phyloP scores from a whole-genome alignment of 139 green algal species.

The Chlorella sp. region DNA sequence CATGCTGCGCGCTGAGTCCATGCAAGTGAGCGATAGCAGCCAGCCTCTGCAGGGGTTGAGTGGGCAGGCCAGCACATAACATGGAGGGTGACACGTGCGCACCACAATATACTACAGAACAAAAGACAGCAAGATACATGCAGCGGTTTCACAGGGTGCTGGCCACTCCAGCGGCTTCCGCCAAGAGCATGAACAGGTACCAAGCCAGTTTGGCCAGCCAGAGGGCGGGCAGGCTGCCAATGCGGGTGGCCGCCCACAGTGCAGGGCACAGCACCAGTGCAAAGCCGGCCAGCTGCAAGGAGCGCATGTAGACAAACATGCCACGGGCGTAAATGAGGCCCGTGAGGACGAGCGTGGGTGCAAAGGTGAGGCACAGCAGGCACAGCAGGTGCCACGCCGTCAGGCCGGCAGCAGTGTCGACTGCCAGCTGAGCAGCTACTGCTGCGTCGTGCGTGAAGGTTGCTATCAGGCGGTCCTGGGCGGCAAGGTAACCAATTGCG shows the following conservation, averaged over 20 bases:
- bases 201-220: conserved; percentile 10
- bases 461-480: neutral
- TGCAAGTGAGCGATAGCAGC: no score
- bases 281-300: conserved; percentile 20
- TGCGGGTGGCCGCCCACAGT: neutral
- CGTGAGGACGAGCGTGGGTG: neutral
- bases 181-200: neutral
- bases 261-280: conserved; percentile 5
- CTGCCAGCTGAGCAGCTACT: neutral
- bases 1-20: no score
- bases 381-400: conserved; percentile 8
- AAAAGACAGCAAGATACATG: no score
- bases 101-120: no score
- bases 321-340: conserved; percentile 10
- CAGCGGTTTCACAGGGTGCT: neutral
- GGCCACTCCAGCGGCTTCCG: neutral
- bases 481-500: neutral
- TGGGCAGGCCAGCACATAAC: no score
- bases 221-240: neutral
- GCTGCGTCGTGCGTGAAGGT: neutral
- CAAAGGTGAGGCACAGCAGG: neutral
- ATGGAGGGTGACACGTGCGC: no score
- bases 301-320: conserved; percentile 23
- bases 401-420: neutral
- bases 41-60: no score